Evolutionary conservation across 768 basidiomycete genomes (phyloP).

Genomic region (Cantharellus cinnabarinus): DNA sequence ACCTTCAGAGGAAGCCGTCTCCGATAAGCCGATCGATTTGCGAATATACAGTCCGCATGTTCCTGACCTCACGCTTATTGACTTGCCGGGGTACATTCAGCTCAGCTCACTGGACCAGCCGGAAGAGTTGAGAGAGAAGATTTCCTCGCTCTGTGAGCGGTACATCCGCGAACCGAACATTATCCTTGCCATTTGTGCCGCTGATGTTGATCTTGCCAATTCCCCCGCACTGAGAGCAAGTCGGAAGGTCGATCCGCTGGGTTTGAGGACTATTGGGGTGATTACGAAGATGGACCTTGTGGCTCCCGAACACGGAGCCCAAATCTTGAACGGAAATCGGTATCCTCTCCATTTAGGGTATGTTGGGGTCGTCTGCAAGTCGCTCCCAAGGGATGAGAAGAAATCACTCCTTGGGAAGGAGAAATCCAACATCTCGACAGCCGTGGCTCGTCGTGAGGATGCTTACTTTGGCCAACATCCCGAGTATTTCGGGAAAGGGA

Average conservation of each 20-base stretch:
- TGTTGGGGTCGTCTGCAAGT: constrained; percentile 87
- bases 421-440: constrained; percentile 22
- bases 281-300: constrained; percentile 99
- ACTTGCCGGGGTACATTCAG: constrained; percentile 93
- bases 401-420: constrained; percentile 23
- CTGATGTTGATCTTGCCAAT: constrained; percentile 96
- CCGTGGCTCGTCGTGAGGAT: constrained; percentile 35
- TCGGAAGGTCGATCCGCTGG: constrained; percentile 83
- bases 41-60: constrained; percentile 91
- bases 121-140: constrained; percentile 83
- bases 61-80: constrained; percentile 92
- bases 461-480: constrained; percentile 47
- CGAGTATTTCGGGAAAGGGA: constrained; percentile 27
- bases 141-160: constrained; percentile 70
- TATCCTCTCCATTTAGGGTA: constrained; percentile 98
- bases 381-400: constrained; percentile 33
- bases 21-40: constrained; percentile 88
- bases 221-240: constrained; percentile 89
- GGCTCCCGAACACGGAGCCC: constrained; percentile 58
- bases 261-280: constrained; percentile 88
- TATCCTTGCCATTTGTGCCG: constrained; percentile 94
- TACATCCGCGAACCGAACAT: constrained; percentile 99
- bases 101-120: constrained; percentile 91
- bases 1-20: constrained; percentile 74
- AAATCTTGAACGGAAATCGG: constrained; percentile 67